Conservation (phyloP, 1,284 basidiomycete genomes). For the Apiotrichum porosum region DNA sequence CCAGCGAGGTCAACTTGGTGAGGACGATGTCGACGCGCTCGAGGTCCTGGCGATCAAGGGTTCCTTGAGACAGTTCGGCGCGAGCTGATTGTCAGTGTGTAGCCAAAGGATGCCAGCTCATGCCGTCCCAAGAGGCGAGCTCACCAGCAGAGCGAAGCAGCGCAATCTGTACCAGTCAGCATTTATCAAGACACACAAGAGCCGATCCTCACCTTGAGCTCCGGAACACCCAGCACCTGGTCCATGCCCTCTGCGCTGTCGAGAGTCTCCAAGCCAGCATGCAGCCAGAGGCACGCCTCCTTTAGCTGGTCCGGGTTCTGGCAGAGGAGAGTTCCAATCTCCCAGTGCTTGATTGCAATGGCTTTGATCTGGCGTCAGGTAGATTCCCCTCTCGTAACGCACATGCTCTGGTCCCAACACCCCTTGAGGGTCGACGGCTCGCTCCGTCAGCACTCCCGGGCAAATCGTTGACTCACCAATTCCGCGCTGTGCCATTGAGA, state of each 20-base stretch:
- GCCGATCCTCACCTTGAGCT: constrained; percentile 4
- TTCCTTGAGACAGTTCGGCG: not conserved
- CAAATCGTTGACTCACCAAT: no score
- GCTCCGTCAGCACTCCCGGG: no score
- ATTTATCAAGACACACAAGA: not conserved
- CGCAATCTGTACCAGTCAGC: not conserved
- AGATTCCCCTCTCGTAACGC: no score
- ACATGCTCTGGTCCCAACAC: no score
- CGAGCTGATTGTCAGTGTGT: constrained; percentile 2
- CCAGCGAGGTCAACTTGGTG: not conserved
- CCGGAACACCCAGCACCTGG: not conserved
- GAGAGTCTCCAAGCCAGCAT: constrained; percentile 2
- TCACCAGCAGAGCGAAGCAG: no score
- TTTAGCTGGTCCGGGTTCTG: not conserved
- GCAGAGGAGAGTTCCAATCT: not conserved
- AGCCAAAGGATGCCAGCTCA: no score
- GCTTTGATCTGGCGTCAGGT: constrained; percentile 6
- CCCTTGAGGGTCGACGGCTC: no score
- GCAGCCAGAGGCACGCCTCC: constrained; percentile 4
- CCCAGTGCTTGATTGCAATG: constrained; percentile 1
- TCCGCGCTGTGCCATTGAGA: constrained; percentile 6
- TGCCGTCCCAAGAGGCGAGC: no score
- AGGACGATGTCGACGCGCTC: not conserved
- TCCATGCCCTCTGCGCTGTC: not conserved
- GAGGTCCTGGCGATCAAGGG: not conserved